Base-by-base conservation (phyloP, 306 rosid species). In the Lathyrus sativus region DNA sequence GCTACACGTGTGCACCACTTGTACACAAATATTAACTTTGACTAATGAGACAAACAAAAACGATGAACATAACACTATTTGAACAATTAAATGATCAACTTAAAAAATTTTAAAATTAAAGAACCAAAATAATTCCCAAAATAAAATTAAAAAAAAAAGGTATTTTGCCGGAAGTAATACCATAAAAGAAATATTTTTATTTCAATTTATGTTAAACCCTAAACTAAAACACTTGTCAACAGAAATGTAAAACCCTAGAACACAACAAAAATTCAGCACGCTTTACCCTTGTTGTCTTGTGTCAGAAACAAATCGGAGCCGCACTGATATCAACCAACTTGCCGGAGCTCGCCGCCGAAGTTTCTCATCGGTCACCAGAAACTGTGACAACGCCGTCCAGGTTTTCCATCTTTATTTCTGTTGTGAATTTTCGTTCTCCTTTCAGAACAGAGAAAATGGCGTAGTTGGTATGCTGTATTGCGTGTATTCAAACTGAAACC, bases 391-490 rank as follows among this genome's bases (percentile, higher is more conserved):
- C 11, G 7, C 49, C 48, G 15, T 13, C 50, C 50, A 45, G 50
- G 17, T 45, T 45, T 45, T 45, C 50, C 50, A 13, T 45, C 18
- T 35, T 35, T 35, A 7, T 6, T 35, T 35, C 39, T 35, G 39
- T 35, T 35, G 39, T 35, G 39, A 7, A 35, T 35, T 35, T 35
- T 35, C 35, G 1, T 31, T 31, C 35, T 2, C 35, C 2, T 35
- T 7, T 35, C 50, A 49, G 45, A 37, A 60, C 17, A 13, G 62
- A 43, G 29, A 45, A 73, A 65, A 24, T 3, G 45, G 55, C 26
- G 54, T 18, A 33, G 18, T 59, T 44, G 62, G 43, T 49, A 33
- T 63, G 22, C 57, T n/a, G 48, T 48, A 35, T 35, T 7, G 39
- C 2, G 39, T 44, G 35, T 56, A 49, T 45, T 15, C 15, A 56